Conservation (phyloP, 805 yeast species). For the Candida yuanshanica region DNA sequence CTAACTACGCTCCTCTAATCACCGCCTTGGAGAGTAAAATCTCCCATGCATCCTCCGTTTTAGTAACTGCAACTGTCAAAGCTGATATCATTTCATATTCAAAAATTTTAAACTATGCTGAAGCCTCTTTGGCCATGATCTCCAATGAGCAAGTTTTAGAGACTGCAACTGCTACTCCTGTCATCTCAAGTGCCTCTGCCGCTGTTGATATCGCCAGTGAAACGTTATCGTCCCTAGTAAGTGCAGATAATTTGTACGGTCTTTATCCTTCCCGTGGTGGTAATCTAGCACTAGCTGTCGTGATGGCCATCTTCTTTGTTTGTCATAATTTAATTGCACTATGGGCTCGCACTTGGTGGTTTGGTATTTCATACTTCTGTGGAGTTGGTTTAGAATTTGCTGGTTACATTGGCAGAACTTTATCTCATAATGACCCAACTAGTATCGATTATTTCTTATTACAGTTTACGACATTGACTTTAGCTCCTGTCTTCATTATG, state of each 20-base stretch:
- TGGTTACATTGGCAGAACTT: slow-evolving; percentile 61
- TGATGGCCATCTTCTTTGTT: slow-evolving; percentile 44
- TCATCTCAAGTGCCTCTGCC: slow-evolving; percentile 8
- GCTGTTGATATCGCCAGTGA: slow-evolving; percentile 4
- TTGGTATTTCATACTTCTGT: slow-evolving; percentile 47
- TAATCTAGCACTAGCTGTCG: slow-evolving; percentile 49
- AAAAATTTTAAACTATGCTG: slow-evolving; percentile 12
- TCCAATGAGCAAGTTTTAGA: slow-evolving; percentile 13
- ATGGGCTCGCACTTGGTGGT: slow-evolving; percentile 57
- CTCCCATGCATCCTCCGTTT: slow-evolving; percentile 7
- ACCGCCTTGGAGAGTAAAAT: slow-evolving; percentile 13
- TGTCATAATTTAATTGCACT: slow-evolving; percentile 39
- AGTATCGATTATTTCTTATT: slow-evolving; percentile 42
- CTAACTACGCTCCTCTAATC: slow-evolving; percentile 9
- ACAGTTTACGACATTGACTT: slow-evolving; percentile 63
- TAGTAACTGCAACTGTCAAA: slow-evolving; percentile 18
- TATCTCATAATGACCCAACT: slow-evolving; percentile 34
- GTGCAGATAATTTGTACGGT: slow-evolving; percentile 28
- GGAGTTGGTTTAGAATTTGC: slow-evolving; percentile 57
- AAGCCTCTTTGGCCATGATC: slow-evolving; percentile 13
- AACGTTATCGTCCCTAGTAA: slow-evolving; percentile 4
- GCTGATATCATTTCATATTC: slow-evolving; percentile 11
- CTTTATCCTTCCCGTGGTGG: slow-evolving; percentile 49
- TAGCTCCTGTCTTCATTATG: slow-evolving; percentile 76
- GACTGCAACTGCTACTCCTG: slow-evolving; percentile 9